Base-by-base conservation (phyloP, 768 basidiomycete genomes). In the Butyriboletus loyo region DNA sequence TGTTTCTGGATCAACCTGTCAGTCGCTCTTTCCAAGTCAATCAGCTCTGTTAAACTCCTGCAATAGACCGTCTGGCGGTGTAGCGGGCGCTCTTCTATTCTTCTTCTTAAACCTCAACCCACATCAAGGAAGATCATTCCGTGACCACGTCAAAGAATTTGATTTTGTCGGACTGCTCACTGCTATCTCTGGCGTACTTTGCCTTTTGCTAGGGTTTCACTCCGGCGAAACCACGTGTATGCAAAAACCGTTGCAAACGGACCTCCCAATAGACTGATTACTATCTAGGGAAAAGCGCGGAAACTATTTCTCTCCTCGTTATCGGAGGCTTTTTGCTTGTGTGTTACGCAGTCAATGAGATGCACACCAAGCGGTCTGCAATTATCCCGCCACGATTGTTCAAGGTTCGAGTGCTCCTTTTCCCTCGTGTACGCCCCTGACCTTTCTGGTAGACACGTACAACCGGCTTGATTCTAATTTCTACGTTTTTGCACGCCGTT, bases 351-450 rank as follows among this genome's bases (percentile, higher is more conserved):
- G 43, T 69, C 13, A 75, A 77, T 54, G 75, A 77, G 42, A 39
- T 66, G 1, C 62, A 52, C 36, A 74, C 73, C 7, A 62, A 52
- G 32, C 58, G 63, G 11, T 67, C 66, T n/a, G 70, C 75, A 2
- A 71, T 76, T 49, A 62, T 75, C 21, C 75, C 75, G 0, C 70
- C 72, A 3, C 67, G 76, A 22, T 40, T 76, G 15, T 74, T 75
- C 60, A 70, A 66, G 60, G 69, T 22, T 38, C 54, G 50, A 36
- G 56, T 52, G n/a, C 4, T 34, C 10, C 27, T 9, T 37, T 27
- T 17, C 7, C 11, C 28, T 47, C 32, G 14, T 36, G 11, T 19
- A 27, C 25, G 10, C 5, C 41, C 13, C 25, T 53, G 27, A 60
- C 40, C 19, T 36, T n/a, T 52, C 32, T 19, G 5, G 7, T 49